These are phyloP conservation scores for Lactifluus piperatus DNA, from an alignment of 768 basidiomycete species.

Conservation along the genomic window DNA sequence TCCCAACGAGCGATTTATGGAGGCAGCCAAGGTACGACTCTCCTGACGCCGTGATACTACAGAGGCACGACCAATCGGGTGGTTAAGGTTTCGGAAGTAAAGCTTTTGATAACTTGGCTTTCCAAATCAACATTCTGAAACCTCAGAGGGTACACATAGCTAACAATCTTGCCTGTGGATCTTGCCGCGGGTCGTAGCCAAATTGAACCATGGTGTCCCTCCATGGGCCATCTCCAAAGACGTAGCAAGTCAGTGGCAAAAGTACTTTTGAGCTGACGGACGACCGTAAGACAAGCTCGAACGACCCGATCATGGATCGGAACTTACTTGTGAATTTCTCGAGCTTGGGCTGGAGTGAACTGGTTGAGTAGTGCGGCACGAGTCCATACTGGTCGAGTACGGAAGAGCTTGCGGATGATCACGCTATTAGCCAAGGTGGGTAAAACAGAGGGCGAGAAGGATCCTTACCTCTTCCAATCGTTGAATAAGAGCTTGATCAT, in stretches of 20 bases:
- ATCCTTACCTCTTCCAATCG: conserved; percentile 44
- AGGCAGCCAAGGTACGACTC: conserved; percentile 25
- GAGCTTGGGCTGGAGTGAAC: conserved; percentile 54
- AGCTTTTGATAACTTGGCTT: conserved; percentile 71
- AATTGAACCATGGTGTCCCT: conserved; percentile 81
- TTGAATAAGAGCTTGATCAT: conserved; percentile 45
- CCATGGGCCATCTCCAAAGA: conserved; percentile 92
- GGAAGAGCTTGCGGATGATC: conserved; percentile 44
- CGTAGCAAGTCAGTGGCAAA: conserved; percentile 75
- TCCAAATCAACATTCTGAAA: background rate
- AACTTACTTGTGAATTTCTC: conserved; percentile 68
- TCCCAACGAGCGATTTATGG: conserved; percentile 32
- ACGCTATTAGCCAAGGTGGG: background rate
- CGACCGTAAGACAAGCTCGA: background rate
- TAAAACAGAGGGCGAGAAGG: background rate
- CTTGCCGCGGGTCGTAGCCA: conserved; percentile 81
- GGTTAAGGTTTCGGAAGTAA: conserved; percentile 83
- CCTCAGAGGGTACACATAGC: conserved; percentile 23
- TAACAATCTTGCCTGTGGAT: conserved; percentile 67
- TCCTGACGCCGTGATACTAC: conserved; percentile 64
- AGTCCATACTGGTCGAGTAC: conserved; percentile 80
- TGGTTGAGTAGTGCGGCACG: conserved; percentile 81
- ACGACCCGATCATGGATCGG: background rate
- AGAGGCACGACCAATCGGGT: conserved; percentile 69
- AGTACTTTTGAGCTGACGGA: conserved; percentile 64